These are phyloP conservation scores for Ustilago hordei DNA, from an alignment of 1,284 basidiomycete species.

Conservation along the genomic window DNA sequence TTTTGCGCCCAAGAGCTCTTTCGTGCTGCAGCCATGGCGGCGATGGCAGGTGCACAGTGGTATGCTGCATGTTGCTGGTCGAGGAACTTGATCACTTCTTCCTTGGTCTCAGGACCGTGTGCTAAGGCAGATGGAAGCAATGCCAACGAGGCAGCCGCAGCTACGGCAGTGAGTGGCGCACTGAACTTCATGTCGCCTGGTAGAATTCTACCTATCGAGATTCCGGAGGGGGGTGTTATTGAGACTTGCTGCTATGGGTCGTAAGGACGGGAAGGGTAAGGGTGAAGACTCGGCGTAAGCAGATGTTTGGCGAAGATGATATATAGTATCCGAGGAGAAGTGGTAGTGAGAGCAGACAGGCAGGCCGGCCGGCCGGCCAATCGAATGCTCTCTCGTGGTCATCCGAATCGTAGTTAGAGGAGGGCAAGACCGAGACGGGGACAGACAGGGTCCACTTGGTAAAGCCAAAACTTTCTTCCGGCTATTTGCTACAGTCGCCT, in stretches of 20 bases:
- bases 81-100: conserved; percentile 65
- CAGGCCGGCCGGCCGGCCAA: conserved; percentile 2
- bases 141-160: conserved; percentile 36
- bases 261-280: neutral
- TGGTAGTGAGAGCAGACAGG: neutral
- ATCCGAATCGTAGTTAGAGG: neutral
- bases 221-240: neutral
- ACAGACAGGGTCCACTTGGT: neutral
- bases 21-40: conserved; percentile 67
- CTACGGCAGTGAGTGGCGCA: conserved; percentile 35
- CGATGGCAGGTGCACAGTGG: conserved; percentile 70
- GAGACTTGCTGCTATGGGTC: neutral
- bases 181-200: conserved; percentile 40
- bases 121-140: conserved; percentile 49
- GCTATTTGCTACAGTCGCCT: conserved; percentile 28
- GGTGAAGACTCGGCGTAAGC: neutral
- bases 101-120: conserved; percentile 65
- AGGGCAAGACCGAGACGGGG: neutral
- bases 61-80: conserved; percentile 68
- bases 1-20: conserved; percentile 64
- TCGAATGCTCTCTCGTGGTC: neutral
- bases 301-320: neutral
- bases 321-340: conserved; percentile 7
- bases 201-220: neutral
- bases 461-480: conserved; percentile 35